phyloP scores from a whole-genome alignment of 305 asterid species.

The Solanum chacoense region DNA sequence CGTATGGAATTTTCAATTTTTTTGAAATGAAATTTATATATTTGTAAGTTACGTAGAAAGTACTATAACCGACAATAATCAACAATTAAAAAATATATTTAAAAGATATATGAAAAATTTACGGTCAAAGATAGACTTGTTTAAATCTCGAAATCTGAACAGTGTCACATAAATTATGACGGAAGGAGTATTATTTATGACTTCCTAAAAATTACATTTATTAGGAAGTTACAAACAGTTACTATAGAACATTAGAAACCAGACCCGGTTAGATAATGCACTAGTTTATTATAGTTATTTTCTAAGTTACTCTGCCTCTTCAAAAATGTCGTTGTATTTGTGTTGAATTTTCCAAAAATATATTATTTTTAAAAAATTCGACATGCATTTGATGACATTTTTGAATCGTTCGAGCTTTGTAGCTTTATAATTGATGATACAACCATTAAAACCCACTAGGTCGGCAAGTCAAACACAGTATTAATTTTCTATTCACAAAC shows the following conservation, averaged over 20 bases:
- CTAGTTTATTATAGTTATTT: not conserved
- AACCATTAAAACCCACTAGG: not conserved
- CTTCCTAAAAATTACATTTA: not conserved
- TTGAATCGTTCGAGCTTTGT: not conserved
- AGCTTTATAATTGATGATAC: not conserved
- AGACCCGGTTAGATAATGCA: not conserved
- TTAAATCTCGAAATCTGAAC: too few species aligned
- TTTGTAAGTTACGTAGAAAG: not conserved
- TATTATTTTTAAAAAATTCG: too few species aligned
- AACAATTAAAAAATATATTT: not conserved
- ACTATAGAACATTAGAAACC: not conserved
- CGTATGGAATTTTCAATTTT: fast-evolving
- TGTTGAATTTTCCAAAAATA: too few species aligned
- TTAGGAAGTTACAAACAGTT: not conserved
- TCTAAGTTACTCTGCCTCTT: not conserved
- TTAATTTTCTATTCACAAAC: not conserved
- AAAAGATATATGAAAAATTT: too few species aligned
- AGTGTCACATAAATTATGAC: too few species aligned
- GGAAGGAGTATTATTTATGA: not conserved
- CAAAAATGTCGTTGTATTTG: too few species aligned
- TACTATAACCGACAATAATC: not conserved
- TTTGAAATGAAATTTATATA: too few species aligned
- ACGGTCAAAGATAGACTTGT: too few species aligned
- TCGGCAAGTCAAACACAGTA: not conserved
- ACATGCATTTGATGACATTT: too few species aligned